These are phyloP conservation scores for Amoebophrya sp. DNA, from an alignment of 169 alveolate species.

Conservation along the genomic window DNA sequence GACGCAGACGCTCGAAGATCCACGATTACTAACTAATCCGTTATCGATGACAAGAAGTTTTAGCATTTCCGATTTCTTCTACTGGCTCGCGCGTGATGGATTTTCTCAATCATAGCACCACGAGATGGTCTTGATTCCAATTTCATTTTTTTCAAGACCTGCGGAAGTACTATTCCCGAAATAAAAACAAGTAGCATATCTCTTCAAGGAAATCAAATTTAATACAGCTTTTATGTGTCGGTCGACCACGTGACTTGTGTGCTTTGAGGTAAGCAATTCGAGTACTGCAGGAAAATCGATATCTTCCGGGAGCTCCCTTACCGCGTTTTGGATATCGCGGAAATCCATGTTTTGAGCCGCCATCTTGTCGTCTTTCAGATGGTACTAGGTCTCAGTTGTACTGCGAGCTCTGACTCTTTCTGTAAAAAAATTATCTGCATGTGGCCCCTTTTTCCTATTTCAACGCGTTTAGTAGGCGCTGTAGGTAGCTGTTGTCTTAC, in stretches of 20 bases:
- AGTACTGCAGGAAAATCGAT: background rate
- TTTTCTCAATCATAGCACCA: too few relatives aligned
- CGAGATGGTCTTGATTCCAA: too few relatives aligned
- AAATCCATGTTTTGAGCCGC: background rate
- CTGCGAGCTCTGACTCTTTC: background rate
- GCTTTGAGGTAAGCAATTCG: background rate
- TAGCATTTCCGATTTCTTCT: too few relatives aligned
- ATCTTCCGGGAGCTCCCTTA: background rate
- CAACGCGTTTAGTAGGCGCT: background rate
- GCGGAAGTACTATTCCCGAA: too few relatives aligned
- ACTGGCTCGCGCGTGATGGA: too few relatives aligned
- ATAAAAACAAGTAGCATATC: too few relatives aligned
- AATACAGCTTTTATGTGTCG: background rate
- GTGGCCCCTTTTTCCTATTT: too few relatives aligned
- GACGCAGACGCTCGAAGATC: background rate
- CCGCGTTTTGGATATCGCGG: conserved; percentile 11
- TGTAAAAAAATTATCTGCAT: background rate
- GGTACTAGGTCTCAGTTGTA: background rate
- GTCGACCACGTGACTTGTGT: background rate
- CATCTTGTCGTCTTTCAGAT: background rate
- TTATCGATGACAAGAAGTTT: too few relatives aligned
- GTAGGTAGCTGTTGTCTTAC: background rate
- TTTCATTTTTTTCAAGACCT: too few relatives aligned
- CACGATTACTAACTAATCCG: background rate
- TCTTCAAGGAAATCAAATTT: too few relatives aligned